Percentiles rank a stretch among this genome's conserved stretches.
Evolutionary conservation across 1,139 yeast species (phyloP).

Genomic region (Hemisphaericaspora xylanilytica): DNA sequence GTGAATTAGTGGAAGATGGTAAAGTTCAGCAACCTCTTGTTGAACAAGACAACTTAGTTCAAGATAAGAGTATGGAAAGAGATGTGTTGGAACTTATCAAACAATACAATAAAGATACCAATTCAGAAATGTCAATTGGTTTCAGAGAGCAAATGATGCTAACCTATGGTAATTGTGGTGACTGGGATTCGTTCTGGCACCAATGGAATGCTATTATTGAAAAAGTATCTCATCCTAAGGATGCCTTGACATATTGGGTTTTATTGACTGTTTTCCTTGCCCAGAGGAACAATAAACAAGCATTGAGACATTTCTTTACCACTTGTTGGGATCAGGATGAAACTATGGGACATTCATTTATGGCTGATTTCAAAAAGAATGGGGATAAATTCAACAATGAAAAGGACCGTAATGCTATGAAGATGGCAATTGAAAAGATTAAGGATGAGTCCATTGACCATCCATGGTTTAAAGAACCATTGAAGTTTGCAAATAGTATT

Average conservation of each 20-base stretch:
- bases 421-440: constrained; percentile 20
- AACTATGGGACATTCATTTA: constrained; percentile 24
- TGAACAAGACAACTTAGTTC: constrained; percentile 6
- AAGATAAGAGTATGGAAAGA: constrained; percentile 30
- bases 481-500: constrained; percentile 9
- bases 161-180: constrained; percentile 39
- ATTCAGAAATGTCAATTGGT: constrained; percentile 14
- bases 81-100: constrained; percentile 30
- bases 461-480: constrained; percentile 15
- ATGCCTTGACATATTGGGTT: constrained; percentile 28
- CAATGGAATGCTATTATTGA: constrained; percentile 30
- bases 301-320: constrained; percentile 31
- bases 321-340: constrained; percentile 29
- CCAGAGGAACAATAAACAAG: constrained; percentile 25
- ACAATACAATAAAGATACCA: constrained; percentile 7
- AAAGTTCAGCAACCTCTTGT: constrained; percentile 2
- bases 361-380: constrained; percentile 20
- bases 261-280: constrained; percentile 36
- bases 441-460: constrained; percentile 11
- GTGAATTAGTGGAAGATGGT: constrained; percentile 12
- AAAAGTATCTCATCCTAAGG: constrained; percentile 4
- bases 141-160: constrained; percentile 34
- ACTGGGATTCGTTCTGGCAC: constrained; percentile 43
- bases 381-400: constrained; percentile 18
- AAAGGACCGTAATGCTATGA: constrained; percentile 23